phyloP scores from a whole-genome alignment of 2,329 filamentous ascomycete genomes.

The Aspergillus aculeatus region DNA sequence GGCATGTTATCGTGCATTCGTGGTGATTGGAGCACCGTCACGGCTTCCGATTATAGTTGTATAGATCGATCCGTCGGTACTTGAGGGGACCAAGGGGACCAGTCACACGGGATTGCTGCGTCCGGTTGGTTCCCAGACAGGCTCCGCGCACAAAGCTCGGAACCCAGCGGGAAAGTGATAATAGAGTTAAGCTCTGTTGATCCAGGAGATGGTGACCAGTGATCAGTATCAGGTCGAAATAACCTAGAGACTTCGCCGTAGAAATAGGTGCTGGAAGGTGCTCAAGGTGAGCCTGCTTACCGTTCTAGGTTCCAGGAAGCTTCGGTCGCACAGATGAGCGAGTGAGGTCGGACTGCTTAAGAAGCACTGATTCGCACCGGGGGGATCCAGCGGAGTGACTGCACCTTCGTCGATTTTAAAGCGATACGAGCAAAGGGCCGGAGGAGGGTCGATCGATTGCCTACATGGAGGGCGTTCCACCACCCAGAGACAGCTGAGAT shows the following conservation, averaged over 20 bases:
- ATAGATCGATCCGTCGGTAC: background rate
- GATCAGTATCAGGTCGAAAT: background rate
- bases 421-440: background rate
- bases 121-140: background rate
- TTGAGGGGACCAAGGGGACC: background rate
- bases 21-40: background rate
- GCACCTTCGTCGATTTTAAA: conserved; percentile 5
- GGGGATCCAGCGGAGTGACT: background rate
- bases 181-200: background rate
- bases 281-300: background rate
- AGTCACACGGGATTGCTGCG: background rate
- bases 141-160: background rate
- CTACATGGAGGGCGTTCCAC: conserved; percentile 7
- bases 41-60: background rate
- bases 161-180: background rate
- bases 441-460: conserved; percentile 9
- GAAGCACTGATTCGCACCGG: background rate
- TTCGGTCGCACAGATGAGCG: conserved; percentile 1
- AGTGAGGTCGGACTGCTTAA: background rate
- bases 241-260: background rate
- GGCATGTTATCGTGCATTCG: conserved; percentile 28
- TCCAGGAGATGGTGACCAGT: background rate
- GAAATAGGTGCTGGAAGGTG: background rate
- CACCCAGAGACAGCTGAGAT: background rate
- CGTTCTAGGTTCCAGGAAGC: background rate